Conservation (phyloP, 768 basidiomycete species). For the Mycena polygramma region DNA sequence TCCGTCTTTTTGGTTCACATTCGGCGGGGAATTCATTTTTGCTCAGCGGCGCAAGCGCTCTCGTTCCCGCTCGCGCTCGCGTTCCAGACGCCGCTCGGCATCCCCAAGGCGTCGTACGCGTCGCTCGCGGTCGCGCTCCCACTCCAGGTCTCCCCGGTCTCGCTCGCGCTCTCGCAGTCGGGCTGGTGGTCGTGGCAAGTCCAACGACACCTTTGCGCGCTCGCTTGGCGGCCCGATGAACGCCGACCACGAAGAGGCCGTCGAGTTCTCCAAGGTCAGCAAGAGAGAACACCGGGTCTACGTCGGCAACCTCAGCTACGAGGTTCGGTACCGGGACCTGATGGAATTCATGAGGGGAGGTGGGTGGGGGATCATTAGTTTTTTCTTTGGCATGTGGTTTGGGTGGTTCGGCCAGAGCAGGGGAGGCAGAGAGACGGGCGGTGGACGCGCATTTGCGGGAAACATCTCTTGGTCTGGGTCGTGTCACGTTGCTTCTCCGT, state of each 20-base stretch:
- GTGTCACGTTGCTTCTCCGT: conserved; percentile 13
- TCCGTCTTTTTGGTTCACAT: conserved; percentile 31
- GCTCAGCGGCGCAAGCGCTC: conserved; percentile 76
- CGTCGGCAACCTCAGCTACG: conserved; percentile 98
- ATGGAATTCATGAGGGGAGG: conserved; percentile 99
- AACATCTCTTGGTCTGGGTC: conserved; percentile 24
- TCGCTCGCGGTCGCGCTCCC: conserved; percentile 72
- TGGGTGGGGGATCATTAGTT: conserved; percentile 88
- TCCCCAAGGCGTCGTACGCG: conserved; percentile 65
- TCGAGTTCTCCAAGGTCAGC: conserved; percentile 95
- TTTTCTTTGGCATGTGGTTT: conserved; percentile 44
- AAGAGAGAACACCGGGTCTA: conserved; percentile 99
- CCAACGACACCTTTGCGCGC: conserved; percentile 76
- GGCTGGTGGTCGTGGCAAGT: conserved; percentile 70
- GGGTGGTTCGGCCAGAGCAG: conserved; percentile 31
- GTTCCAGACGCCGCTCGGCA: conserved; percentile 27
- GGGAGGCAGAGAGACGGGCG: conserved; percentile 16
- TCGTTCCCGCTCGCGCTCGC: conserved; percentile 69
- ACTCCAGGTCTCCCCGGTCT: conserved; percentile 66
- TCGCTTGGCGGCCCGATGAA: conserved; percentile 93
- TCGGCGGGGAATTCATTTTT: conserved; percentile 22
- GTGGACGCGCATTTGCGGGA: conserved; percentile 12
- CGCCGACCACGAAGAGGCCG: conserved; percentile 92
- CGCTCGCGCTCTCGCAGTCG: conserved; percentile 73
- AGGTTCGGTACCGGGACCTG: conserved; percentile 98